Base-by-base conservation (phyloP, 2,329 filamentous ascomycete genomes). In the Scedosporium apiospermum region DNA sequence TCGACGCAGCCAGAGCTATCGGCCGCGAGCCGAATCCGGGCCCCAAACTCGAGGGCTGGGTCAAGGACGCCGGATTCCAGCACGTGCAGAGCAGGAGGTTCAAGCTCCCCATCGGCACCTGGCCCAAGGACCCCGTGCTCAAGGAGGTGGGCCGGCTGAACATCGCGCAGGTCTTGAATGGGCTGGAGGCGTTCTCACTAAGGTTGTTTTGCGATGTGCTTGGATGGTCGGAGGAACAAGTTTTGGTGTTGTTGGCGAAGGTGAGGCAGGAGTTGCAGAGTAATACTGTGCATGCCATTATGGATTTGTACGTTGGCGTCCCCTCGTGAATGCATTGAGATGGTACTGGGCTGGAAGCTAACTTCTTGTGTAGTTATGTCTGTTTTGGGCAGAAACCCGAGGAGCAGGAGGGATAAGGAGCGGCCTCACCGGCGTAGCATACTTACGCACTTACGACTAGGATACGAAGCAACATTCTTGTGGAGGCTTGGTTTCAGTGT, bases 51-150 rank as follows among this genome's bases (percentile, higher is more conserved):
- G 69, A 73, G 62, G 66, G 57, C 9, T 30, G 44, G 44, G 62
- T 75, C 58, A 51, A 63, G 6, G 72, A 67, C 1, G 71, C 71
- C 4, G 75, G 75, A 1, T 76, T 74, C 62, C 68, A 70, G 4
- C 69, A 76, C 62, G 66, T 76, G 26, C 63, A 68, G 18, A 69
- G 70, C 59, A 63, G 67, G 34, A 66, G 65, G 16, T 67, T 69
- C 64, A 73, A 73, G 65, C 73, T 74, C 69, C 74, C 74, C 14
- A 69, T 72, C 51, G 73, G 74, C 34, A 65, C 67, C 4, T 77
- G 75, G 75, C 71, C 74, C 27, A 69, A 69, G 46, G 69, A 74
- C 60, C 57, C 63, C 2, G 67, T 68, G 61, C 67, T 72, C 63
- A 76, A 75, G 66, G 67, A 73, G 64, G 65, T 75, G 12, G 75